A percentile compares a stretch with the other conserved stretches of the same genome.
phyloP scores from a whole-genome alignment of 768 basidiomycete genomes.

The Auricularia auricula-judae region DNA sequence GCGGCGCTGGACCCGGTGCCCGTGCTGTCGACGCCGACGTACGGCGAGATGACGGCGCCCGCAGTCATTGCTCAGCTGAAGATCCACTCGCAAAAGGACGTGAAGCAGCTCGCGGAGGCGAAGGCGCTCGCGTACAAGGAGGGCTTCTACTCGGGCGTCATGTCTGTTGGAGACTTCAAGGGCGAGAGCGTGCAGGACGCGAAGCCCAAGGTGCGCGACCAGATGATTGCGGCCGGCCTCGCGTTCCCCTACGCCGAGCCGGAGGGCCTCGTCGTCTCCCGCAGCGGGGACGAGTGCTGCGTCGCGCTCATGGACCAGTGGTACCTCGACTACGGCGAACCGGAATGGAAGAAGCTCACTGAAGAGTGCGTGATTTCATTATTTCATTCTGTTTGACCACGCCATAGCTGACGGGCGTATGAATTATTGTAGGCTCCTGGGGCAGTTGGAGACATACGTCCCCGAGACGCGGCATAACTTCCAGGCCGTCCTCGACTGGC shows the following conservation, averaged over 20 bases:
- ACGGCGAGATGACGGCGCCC: constrained; percentile 83
- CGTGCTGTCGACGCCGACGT: constrained; percentile 80
- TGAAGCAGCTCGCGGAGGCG: constrained; percentile 86
- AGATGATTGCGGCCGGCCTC: constrained; percentile 64
- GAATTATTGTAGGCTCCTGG: constrained; percentile 45
- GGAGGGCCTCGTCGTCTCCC: constrained; percentile 77
- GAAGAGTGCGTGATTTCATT: constrained; percentile 48
- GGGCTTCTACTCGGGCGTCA: constrained; percentile 90
- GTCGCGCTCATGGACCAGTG: constrained; percentile 98
- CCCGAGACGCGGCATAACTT: constrained; percentile 89
- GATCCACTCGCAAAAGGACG: constrained; percentile 91
- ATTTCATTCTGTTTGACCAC: not conserved
- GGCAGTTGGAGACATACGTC: constrained; percentile 81
- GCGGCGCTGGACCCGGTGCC: constrained; percentile 74
- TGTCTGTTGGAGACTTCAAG: constrained; percentile 86
- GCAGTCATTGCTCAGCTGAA: constrained; percentile 79
- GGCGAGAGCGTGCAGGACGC: constrained; percentile 84
- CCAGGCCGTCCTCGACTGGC: constrained; percentile 84
- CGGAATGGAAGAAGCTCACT: constrained; percentile 74
- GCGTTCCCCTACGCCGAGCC: constrained; percentile 94
- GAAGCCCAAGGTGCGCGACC: constrained; percentile 76
- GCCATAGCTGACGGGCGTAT: not conserved
- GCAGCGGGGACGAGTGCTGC: constrained; percentile 94
- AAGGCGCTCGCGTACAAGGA: constrained; percentile 98
- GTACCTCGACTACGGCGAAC: constrained; percentile 96